Conservation (phyloP, 257 asterid genomes). For the Vinca minor region DNA sequence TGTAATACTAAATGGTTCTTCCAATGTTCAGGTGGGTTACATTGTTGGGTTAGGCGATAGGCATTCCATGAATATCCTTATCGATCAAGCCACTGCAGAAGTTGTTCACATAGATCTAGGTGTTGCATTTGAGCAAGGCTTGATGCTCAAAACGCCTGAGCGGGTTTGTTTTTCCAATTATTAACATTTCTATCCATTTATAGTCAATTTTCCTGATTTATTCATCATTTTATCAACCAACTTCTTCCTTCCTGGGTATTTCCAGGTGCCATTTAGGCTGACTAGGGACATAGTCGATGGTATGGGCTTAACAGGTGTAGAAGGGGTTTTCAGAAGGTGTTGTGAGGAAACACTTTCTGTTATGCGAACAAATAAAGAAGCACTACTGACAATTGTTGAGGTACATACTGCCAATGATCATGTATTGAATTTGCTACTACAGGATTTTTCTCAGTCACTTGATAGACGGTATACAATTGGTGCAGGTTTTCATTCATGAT, state of each 20-base stretch:
- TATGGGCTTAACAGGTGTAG: constrained; percentile 96
- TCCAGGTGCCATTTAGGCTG: constrained; percentile 88
- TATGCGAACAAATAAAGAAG: constrained; percentile 93
- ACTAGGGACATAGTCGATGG: constrained; percentile 91
- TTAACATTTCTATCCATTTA: constrained; percentile 9
- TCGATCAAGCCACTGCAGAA: constrained; percentile 95
- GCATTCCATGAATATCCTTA: constrained; percentile 86
- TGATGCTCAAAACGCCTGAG: constrained; percentile 98
- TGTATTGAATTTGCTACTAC: background rate
- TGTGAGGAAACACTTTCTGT: constrained; percentile 96
- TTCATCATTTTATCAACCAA: background rate
- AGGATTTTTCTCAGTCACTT: background rate
- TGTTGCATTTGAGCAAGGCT: constrained; percentile 98
- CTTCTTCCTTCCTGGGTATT: background rate
- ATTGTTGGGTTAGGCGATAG: constrained; percentile 98
- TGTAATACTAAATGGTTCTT: background rate
- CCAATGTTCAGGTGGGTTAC: constrained; percentile 73
- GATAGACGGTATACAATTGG: background rate
- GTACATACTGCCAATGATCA: constrained; percentile 25
- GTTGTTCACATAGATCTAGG: constrained; percentile 97
- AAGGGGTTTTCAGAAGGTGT: constrained; percentile 94
- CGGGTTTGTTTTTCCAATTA: constrained; percentile 42
- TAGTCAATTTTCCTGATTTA: background rate
- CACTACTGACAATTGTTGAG: constrained; percentile 91
- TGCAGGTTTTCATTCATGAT: constrained; percentile 96